These are phyloP conservation scores for Leersia perrieri DNA, from an alignment of 176 grass and related monocot genomes.

Conservation along the genomic window DNA sequence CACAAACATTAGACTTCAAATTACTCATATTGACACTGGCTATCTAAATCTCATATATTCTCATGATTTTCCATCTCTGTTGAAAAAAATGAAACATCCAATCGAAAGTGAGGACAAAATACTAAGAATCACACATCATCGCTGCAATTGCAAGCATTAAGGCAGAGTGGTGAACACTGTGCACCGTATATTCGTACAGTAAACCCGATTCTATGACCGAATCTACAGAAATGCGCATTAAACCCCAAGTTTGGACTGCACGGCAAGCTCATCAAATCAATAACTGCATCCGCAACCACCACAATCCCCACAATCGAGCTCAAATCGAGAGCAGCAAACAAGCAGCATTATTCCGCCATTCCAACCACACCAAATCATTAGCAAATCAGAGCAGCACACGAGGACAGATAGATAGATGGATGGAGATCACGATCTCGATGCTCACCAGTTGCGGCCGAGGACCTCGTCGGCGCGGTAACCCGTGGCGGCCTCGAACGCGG, in stretches of 20 bases:
- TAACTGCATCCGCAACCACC: neutral
- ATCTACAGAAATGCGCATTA: neutral
- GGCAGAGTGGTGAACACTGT: neutral
- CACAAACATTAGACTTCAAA: neutral
- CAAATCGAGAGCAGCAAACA: neutral
- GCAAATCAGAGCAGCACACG: neutral
- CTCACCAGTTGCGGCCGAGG: slow-evolving; percentile 93
- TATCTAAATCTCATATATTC: neutral
- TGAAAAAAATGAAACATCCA: neutral
- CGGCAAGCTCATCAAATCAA: neutral
- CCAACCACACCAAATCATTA: neutral
- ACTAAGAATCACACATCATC: neutral
- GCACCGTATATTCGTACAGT: neutral
- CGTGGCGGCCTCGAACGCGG: slow-evolving; percentile 85
- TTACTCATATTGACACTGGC: neutral
- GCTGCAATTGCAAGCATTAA: slow-evolving; percentile 1
- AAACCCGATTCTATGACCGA: neutral
- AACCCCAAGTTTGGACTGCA: neutral
- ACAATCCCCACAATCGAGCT: neutral
- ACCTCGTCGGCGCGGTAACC: slow-evolving; percentile 96
- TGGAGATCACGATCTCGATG: neutral
- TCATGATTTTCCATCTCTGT: neutral
- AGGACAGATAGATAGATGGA: no score
- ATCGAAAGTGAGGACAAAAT: neutral
- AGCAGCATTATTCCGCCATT: slow-evolving; percentile 27